Evolutionary conservation across 176 grass and related monocot genomes (phyloP), one percentile per base, ranked within the genome.

Genomic region (Carex myosuroides): DNA sequence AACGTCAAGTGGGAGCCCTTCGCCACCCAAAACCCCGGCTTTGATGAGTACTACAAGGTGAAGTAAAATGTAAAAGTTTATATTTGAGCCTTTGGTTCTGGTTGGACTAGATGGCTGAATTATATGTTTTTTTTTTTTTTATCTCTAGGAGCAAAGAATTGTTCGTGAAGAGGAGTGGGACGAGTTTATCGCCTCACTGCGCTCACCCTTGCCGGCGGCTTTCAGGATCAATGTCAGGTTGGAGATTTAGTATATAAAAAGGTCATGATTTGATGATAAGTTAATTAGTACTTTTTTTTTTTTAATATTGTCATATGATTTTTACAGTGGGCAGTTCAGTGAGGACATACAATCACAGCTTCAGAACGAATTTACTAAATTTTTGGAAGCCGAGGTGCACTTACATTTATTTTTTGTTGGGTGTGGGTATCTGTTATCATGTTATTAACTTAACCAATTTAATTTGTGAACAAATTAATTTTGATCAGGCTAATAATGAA

Each of bases 41-140:
- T 99, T 85, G 91, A 99, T 63, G 96, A 93, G 77, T 99, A 95
- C 76, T 99, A 99, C 88, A 99, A 95, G 95, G 95, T 98, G 22
- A 60, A 16, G 7, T 88, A 26, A 26, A 26, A 18, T 5, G 29
- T 67, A 13, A 1, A 22, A 80, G 11, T 52, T 73, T 4, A 17
- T 81, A 18, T 30, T 60, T 60, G 5, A 1, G 9, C 1, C 8
- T 50, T 39, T 44, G 13, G 4, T 13, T 44, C 65, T 42, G 33
- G 56, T 86, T 79, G 5, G 22, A 0, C 1, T 22, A 18, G 37
- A 39, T 24, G 18, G 80, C 57, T 29, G 14, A 39, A 61, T 41
- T n/a, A 37, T 13, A 44, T 54, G 88, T 90, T 41, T 41, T 26
- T 26, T 26, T 0, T 24, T 20, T 44, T 50, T 42, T 20, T 50